Evolutionary conservation across 2,329 filamentous ascomycete species (phyloP), one percentile per base, ranked within the genome.

Genomic region (Tolypocladium ovalisporum): DNA sequence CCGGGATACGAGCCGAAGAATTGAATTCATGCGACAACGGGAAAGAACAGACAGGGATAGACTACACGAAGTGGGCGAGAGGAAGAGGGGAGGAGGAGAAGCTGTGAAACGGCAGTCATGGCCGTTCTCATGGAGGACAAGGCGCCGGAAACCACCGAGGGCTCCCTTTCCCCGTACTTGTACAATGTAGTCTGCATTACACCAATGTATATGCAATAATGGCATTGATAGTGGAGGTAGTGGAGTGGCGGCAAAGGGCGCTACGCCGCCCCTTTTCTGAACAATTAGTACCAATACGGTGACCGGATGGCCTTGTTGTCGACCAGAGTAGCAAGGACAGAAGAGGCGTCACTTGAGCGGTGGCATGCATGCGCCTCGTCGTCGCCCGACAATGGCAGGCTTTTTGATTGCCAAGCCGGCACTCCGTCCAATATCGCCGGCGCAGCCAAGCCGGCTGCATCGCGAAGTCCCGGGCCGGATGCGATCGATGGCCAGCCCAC

Each of bases 1-100:
- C 54, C 64, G 56, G 75, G 70, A 0, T 78, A 75, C 57, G 60
- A 62, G 49, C 64, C 68, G 35, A 49, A 52, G 15, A 1, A 34
- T 9, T 51, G 29, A 47, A 9, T 7, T 19, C 24, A 29, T 6
- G 27, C 24, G 24, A 29, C 15, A 3, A 29, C 4, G 29, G 44
- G 24, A 6, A 47, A 22, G 17, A 52, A 63, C 61, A 54, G 22
- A 24, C 42, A 47, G 22, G n/a, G n/a, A n/a, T n/a, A n/a, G n/a
- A n/a, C n/a, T n/a, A n/a, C 13, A 27, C 24, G 4, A 47, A 6
- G 9, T 7, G 13, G 4, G 29, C 1, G 22, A 29, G 27, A 27
- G 29, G 24, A 24, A 44, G 10, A 27, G 22, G n/a, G 13, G 4
- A 19, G 6, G 37, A 24, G 39, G 39, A 22, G 8, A 12, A 2